Evolutionary conservation across 257 asterid species (phyloP).

Genomic region (Solanum acaule): DNA sequence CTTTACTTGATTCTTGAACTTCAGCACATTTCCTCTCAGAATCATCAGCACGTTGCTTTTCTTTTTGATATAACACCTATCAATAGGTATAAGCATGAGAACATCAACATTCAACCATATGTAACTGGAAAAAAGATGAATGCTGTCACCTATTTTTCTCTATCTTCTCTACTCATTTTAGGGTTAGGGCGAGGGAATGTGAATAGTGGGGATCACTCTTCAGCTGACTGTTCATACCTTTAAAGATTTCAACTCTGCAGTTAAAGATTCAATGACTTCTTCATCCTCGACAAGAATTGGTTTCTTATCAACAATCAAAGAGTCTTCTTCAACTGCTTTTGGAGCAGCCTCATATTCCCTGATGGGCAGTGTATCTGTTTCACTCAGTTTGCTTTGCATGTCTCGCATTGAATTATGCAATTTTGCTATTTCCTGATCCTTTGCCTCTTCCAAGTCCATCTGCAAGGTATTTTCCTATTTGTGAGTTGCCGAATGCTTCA

Average conservation of each 20-base stretch:
- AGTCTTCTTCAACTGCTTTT: slow-evolving; percentile 77
- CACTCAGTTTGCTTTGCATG: slow-evolving; percentile 66
- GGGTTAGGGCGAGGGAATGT: neutral
- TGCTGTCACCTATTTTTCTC: neutral
- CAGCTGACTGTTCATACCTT: slow-evolving; percentile 42
- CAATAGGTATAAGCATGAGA: neutral
- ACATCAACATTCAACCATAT: neutral
- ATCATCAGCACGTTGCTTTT: slow-evolving; percentile 73
- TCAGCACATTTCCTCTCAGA: slow-evolving; percentile 58
- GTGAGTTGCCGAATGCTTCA: neutral
- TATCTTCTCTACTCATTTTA: neutral
- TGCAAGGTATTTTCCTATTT: slow-evolving; percentile 14
- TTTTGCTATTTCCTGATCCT: slow-evolving; percentile 57
- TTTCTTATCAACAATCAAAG: slow-evolving; percentile 53
- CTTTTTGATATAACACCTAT: slow-evolving; percentile 59
- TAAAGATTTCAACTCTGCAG: slow-evolving; percentile 57
- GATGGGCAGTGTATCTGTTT: slow-evolving; percentile 47
- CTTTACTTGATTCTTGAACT: slow-evolving; percentile 55
- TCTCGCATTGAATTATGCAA: slow-evolving; percentile 65
- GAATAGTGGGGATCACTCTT: slow-evolving; percentile 1
- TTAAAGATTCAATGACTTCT: slow-evolving; percentile 57
- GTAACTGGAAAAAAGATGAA: neutral
- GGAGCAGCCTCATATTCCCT: slow-evolving; percentile 77
- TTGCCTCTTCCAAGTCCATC: slow-evolving; percentile 81
- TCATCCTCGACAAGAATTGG: slow-evolving; percentile 76